A percentile compares a stretch with the other conserved stretches of the same genome.
phyloP scores from a whole-genome alignment of 1,284 basidiomycete genomes.

The Ustilago shanxiensis region DNA sequence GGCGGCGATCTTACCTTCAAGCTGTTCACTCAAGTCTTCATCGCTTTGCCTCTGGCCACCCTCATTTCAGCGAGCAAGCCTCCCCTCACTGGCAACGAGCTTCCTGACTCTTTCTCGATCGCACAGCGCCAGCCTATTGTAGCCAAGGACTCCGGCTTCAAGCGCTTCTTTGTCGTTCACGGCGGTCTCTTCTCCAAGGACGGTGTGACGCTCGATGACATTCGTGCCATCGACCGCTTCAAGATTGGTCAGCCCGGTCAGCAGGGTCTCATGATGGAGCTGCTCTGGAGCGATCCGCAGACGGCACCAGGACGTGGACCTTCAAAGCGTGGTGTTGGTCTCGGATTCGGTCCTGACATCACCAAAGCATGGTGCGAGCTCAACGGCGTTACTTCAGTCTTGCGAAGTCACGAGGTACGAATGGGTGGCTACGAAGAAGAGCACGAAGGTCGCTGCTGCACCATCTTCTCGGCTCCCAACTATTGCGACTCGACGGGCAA shows the following conservation, averaged over 20 bases:
- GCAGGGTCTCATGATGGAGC: slow-evolving; percentile 90
- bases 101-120: slow-evolving; percentile 54
- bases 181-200: slow-evolving; percentile 92
- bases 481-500: slow-evolving; percentile 71
- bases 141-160: slow-evolving; percentile 79
- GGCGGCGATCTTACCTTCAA: slow-evolving; percentile 67
- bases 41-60: slow-evolving; percentile 81
- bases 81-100: slow-evolving; percentile 70
- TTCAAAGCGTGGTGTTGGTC: slow-evolving; percentile 95
- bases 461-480: slow-evolving; percentile 74
- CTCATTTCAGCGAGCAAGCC: slow-evolving; percentile 81
- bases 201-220: slow-evolving; percentile 90
- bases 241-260: slow-evolving; percentile 88
- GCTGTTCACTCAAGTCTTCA: slow-evolving; percentile 65
- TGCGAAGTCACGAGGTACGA: slow-evolving; percentile 97
- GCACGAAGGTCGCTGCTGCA: slow-evolving; percentile 88
- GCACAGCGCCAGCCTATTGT: slow-evolving; percentile 75
- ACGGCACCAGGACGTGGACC: slow-evolving; percentile 89
- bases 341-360: slow-evolving; percentile 85
- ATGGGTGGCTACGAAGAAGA: slow-evolving; percentile 88
- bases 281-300: slow-evolving; percentile 85
- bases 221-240: slow-evolving; percentile 86
- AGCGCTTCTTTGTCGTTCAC: slow-evolving; percentile 95
- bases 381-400: slow-evolving; percentile 87
- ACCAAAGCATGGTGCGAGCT: slow-evolving; percentile 82